phyloP scores from a whole-genome alignment of 148 eudicot species.

The Chenopodium formosanum region DNA sequence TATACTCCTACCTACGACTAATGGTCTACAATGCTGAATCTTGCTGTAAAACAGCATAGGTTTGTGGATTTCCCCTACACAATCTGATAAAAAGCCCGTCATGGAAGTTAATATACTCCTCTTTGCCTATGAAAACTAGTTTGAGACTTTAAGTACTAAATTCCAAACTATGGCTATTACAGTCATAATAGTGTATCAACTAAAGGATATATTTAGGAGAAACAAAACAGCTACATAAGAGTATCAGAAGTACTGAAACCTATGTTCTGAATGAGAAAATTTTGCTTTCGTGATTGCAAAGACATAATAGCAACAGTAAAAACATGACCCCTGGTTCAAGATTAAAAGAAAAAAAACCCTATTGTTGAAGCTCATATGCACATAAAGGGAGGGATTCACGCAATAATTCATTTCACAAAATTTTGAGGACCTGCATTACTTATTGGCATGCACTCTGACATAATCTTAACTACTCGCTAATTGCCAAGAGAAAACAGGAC shows the following conservation, averaged over 20 bases:
- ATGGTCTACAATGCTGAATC: neutral
- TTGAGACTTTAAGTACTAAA: neutral
- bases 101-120: neutral
- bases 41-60: neutral
- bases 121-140: neutral
- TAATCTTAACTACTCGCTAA: neutral
- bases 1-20: neutral
- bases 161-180: neutral
- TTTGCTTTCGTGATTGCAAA: neutral
- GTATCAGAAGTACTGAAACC: neutral
- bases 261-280: neutral
- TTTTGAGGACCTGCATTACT: neutral
- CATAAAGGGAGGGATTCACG: neutral
- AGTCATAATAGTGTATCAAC: neutral
- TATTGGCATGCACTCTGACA: neutral
- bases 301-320: neutral
- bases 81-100: conserved; percentile 1
- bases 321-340: neutral
- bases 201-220: neutral
- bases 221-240: neutral
- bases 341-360: neutral
- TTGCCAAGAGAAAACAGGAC: neutral
- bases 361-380: neutral
- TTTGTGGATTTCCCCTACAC: neutral
- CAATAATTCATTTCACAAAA: neutral